Base-by-base conservation (phyloP, 2,329 filamentous ascomycete genomes). In the Apiospora phragmitis region DNA sequence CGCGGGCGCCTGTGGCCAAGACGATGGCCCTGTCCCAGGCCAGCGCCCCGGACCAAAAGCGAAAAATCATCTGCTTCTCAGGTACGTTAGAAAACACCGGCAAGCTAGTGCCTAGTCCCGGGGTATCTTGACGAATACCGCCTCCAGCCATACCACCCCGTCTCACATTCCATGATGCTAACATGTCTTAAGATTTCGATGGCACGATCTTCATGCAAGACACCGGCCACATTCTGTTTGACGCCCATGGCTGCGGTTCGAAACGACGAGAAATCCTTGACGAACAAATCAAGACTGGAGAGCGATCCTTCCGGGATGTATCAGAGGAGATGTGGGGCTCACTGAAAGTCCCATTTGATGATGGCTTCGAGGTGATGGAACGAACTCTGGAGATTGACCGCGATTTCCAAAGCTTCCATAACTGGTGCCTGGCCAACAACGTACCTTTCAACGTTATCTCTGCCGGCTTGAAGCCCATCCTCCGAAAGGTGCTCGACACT, bases 181-280 rank as follows among this genome's bases (percentile, higher is more conserved):
- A 78, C 69, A 73, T 7, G 0, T 9, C 38, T 67, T 41, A 71
- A 91, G 90, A 92, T 79, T 92, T 93, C 75, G 90, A 92, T 78
- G 90, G 90, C 73, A 92, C 90, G 4, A 93, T 93, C 73, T 92
- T 91, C 83, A 90, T 91, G 85, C 89, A 92, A 84, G 89, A 91
- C 75, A 92, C 89, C 1, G 91, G 91, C 62, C 90, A 92, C 77
- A 86, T 92, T 73, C 87, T 93, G 67, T 91, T 92, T 80, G 90
- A 92, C 77, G 84, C 84, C 75, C 86, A 90, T 74, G 90, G 91
- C 68, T 92, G 90, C 79, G 90, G 90, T 38, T 81, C 83, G 29
- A 83, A 86, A 72, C 83, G 84, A 70, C 86, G 90, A 67, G 80
- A 87, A 70, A 75, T 85, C 51, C 86, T 92, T 68, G 90, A 92